A percentile compares a stretch with the other conserved stretches of the same genome.
Evolutionary conservation across 2,329 filamentous ascomycete species (phyloP).

Genomic region (Aspergillus fijiensis): DNA sequence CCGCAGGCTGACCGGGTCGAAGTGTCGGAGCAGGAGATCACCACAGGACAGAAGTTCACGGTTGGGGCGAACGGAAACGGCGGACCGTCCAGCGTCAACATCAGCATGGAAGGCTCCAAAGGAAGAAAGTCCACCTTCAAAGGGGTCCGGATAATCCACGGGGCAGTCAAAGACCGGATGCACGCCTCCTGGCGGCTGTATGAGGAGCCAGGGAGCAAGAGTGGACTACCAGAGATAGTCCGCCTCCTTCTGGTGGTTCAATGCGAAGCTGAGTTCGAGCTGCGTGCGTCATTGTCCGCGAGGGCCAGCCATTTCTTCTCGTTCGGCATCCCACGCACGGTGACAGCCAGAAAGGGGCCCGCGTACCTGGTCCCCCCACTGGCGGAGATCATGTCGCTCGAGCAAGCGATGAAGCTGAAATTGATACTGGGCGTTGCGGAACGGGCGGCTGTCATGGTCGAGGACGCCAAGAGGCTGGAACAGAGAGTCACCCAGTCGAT

Average conservation of each 20-base stretch:
- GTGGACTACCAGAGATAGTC: conserved; percentile 10
- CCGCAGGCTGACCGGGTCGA: conserved; percentile 9
- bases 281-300: neutral
- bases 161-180: conserved; percentile 3
- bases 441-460: conserved; percentile 1
- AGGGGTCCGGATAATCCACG: conserved; percentile 7
- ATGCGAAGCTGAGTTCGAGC: neutral
- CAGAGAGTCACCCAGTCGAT: neutral
- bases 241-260: conserved; percentile 5
- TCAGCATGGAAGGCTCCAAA: conserved; percentile 10
- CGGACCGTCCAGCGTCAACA: conserved; percentile 8
- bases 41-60: conserved; percentile 3
- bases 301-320: conserved; percentile 7
- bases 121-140: conserved; percentile 3
- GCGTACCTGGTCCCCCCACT: conserved; percentile 1
- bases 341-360: neutral
- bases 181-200: conserved; percentile 9
- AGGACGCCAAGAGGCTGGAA: neutral
- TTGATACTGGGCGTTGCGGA: conserved; percentile 7
- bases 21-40: conserved; percentile 8
- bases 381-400: neutral
- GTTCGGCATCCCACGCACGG: conserved; percentile 6
- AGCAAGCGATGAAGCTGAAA: neutral
- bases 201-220: conserved; percentile 8
- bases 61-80: conserved; percentile 3